Percentiles rank a stretch among this genome's conserved stretches.
Conservation (phyloP, 352 stramenopile species). For the Pythium rishiriense region DNA sequence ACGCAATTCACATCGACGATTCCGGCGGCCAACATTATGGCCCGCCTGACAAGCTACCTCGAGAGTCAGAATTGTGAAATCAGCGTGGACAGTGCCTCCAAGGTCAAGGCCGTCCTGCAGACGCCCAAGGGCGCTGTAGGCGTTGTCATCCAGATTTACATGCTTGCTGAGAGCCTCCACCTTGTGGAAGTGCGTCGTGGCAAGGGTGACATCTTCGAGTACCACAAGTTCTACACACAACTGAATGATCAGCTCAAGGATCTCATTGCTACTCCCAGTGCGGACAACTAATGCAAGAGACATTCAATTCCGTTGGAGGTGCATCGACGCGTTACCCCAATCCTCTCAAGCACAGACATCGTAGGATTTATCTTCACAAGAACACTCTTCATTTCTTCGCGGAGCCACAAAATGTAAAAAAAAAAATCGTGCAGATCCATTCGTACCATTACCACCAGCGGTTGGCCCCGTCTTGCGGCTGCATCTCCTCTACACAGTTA, state of each 20-base stretch:
- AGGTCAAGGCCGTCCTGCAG: slow-evolving; percentile 85
- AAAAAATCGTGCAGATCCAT: not conserved
- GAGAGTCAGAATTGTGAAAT: slow-evolving; percentile 82
- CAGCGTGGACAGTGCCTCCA: slow-evolving; percentile 72
- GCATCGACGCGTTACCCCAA: no score
- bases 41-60: slow-evolving; percentile 70
- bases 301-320: not conserved
- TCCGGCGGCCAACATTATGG: slow-evolving; percentile 74
- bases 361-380: not conserved
- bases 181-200: slow-evolving; percentile 88
- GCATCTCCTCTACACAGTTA: slow-evolving; percentile 40
- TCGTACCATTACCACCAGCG: no score
- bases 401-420: not conserved
- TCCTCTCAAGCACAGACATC: no score
- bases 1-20: slow-evolving; percentile 89
- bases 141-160: slow-evolving; percentile 90
- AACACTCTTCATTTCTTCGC: not conserved
- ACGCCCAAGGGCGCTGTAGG: slow-evolving; percentile 88
- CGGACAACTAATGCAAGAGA: slow-evolving; percentile 11
- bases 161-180: slow-evolving; percentile 81
- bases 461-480: no score
- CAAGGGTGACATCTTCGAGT: slow-evolving; percentile 91
- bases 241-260: slow-evolving; percentile 88
- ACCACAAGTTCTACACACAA: slow-evolving; percentile 91
- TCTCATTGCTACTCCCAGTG: slow-evolving; percentile 50